Percentiles rank a stretch among this genome's conserved stretches.
Evolutionary conservation across 2,329 filamentous ascomycete genomes (phyloP).

Genomic region (Diaporthe helianthi): DNA sequence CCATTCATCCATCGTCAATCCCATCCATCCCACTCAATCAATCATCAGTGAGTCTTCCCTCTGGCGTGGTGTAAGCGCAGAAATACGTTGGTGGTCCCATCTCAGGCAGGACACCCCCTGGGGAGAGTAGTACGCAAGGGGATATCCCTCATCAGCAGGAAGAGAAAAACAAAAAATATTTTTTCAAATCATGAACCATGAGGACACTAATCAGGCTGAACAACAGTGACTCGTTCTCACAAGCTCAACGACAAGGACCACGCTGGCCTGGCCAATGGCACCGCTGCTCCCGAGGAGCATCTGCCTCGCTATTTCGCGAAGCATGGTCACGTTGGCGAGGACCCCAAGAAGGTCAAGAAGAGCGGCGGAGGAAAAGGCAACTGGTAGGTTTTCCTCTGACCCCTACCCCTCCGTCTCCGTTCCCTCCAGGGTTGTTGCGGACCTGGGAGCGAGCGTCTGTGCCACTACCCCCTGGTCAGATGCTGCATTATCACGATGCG

Average conservation of each 20-base stretch:
- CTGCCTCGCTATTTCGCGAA: constrained; percentile 95
- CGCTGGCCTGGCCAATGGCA: constrained; percentile 77
- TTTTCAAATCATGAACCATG: not conserved
- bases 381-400: constrained; percentile 69
- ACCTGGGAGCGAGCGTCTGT: not conserved
- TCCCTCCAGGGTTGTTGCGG: not conserved
- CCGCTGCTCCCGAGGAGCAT: constrained; percentile 71
- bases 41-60: constrained; percentile 22
- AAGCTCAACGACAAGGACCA: constrained; percentile 96
- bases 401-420: not conserved
- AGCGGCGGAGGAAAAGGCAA: constrained; percentile 91
- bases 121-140: not conserved
- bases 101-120: not conserved
- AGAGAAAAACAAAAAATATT: not conserved
- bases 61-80: not conserved
- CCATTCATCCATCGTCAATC: constrained; percentile 2
- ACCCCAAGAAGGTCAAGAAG: constrained; percentile 97
- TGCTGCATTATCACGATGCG: not conserved
- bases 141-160: not conserved
- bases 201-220: not conserved
- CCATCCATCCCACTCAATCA: constrained; percentile 8
- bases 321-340: constrained; percentile 77
- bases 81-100: not conserved
- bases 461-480: not conserved
- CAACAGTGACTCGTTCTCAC: constrained; percentile 92